A percentile compares a stretch with the other conserved stretches of the same genome.
Evolutionary conservation across 1,284 basidiomycete genomes (phyloP).

Genomic region (Austroboletus novae-zelandiae): DNA sequence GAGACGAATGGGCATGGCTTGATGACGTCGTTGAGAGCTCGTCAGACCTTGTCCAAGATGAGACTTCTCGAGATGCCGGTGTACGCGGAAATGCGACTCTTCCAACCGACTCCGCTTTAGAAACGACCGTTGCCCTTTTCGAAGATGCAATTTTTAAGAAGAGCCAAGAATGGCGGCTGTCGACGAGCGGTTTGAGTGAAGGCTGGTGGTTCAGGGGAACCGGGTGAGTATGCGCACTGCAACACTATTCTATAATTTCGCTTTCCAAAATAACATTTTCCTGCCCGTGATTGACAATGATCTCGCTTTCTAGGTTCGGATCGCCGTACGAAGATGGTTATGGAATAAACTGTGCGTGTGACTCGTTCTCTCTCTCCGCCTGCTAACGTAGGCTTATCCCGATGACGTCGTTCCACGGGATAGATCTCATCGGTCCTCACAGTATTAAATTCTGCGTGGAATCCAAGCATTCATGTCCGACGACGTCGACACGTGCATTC

Average conservation of each 20-base stretch:
- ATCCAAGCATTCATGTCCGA: conserved; percentile 72
- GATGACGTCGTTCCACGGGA: background rate
- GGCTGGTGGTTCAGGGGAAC: conserved; percentile 90
- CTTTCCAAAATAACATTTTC: background rate
- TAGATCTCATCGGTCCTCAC: conserved; percentile 81
- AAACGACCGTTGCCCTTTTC: conserved; percentile 52
- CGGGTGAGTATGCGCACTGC: conserved; percentile 50
- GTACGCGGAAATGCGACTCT: conserved; percentile 19
- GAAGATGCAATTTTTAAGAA: conserved; percentile 77
- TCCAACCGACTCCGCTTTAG: conserved; percentile 6
- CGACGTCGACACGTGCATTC: conserved; percentile 75
- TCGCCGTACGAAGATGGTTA: conserved; percentile 81
- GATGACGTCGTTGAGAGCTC: conserved; percentile 11
- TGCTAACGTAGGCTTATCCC: background rate
- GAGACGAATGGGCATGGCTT: conserved; percentile 34
- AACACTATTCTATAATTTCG: background rate
- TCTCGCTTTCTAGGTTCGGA: conserved; percentile 59
- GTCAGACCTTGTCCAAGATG: conserved; percentile 1
- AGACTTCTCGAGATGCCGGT: conserved; percentile 18
- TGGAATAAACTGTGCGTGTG: conserved; percentile 81
- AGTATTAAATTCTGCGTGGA: conserved; percentile 95
- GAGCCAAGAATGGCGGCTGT: conserved; percentile 88
- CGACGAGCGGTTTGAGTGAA: conserved; percentile 87
- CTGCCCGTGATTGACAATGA: conserved; percentile 7
- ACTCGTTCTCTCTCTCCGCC: background rate